A percentile compares a stretch with the other conserved stretches of the same genome.
Evolutionary conservation across 2,329 filamentous ascomycete genomes (phyloP).

Genomic region (Mycogone perniciosa): DNA sequence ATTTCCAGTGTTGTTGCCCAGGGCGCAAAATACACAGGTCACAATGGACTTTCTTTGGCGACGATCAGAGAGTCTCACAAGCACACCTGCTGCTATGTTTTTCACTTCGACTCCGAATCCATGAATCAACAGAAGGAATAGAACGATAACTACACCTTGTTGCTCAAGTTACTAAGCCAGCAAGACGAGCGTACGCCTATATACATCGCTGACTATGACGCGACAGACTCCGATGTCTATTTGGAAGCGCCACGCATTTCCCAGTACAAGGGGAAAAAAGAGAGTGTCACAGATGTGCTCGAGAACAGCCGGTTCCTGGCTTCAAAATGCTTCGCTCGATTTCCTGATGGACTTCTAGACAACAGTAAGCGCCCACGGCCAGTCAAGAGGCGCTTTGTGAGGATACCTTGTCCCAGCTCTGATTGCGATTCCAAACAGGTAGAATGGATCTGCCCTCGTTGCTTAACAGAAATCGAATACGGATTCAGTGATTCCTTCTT

Average conservation of each 20-base stretch:
- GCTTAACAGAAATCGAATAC: slow-evolving; percentile 8
- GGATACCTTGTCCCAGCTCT: slow-evolving; percentile 25
- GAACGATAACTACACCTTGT: background rate
- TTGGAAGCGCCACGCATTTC: background rate
- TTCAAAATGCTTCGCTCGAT: slow-evolving; percentile 6
- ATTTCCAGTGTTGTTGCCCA: too few species aligned
- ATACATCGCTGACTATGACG: slow-evolving; percentile 16
- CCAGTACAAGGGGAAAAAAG: background rate
- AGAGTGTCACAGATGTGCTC: background rate
- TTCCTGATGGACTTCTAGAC: background rate
- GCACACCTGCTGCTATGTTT: background rate
- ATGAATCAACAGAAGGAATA: slow-evolving; percentile 3
- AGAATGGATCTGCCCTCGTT: slow-evolving; percentile 12
- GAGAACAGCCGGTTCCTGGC: background rate
- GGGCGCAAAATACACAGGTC: slow-evolving; percentile 14
- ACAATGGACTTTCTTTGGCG: slow-evolving; percentile 10
- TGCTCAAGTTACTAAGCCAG: slow-evolving; percentile 7
- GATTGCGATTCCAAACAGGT: slow-evolving; percentile 16
- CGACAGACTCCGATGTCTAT: background rate
- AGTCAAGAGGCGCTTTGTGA: slow-evolving; percentile 22
- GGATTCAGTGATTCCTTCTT: slow-evolving; percentile 17
- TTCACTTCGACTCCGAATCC: slow-evolving; percentile 7
- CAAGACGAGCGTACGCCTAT: slow-evolving; percentile 3
- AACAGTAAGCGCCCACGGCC: background rate
- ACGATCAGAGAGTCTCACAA: background rate